These are phyloP conservation scores for Dimocarpus longan DNA, from an alignment of 345 rosid species.

Conservation along the genomic window DNA sequence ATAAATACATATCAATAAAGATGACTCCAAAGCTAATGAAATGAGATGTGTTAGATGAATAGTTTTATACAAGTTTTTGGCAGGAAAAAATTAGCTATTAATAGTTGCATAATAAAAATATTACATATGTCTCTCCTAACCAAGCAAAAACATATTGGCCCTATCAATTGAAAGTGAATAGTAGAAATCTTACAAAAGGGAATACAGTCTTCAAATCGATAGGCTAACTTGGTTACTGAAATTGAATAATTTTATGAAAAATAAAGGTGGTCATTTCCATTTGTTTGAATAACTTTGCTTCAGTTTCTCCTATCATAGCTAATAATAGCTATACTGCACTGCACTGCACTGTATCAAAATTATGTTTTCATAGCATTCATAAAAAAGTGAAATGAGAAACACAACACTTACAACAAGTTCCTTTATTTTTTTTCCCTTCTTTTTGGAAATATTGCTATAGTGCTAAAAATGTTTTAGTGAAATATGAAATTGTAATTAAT, in stretches of 20 bases:
- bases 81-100: neutral
- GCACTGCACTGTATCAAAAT: too few relatives aligned
- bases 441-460: too few relatives aligned
- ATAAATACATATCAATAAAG: too few relatives aligned
- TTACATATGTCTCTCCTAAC: neutral
- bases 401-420: neutral
- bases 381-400: neutral
- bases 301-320: neutral
- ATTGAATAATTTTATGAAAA: neutral
- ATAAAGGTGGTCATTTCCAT: neutral
- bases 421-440: neutral
- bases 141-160: too few relatives aligned
- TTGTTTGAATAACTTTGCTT: neutral
- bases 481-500: too few relatives aligned
- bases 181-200: neutral
- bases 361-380: too few relatives aligned
- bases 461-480: neutral
- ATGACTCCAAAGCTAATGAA: neutral
- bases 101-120: neutral
- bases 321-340: neutral
- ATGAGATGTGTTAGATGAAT: neutral
- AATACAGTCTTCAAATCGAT: neutral
- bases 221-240: neutral
- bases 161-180: neutral
- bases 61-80: neutral